Evolutionary conservation across 352 stramenopile genomes (phyloP).

Genomic region (Thraustochytrium striatum): DNA sequence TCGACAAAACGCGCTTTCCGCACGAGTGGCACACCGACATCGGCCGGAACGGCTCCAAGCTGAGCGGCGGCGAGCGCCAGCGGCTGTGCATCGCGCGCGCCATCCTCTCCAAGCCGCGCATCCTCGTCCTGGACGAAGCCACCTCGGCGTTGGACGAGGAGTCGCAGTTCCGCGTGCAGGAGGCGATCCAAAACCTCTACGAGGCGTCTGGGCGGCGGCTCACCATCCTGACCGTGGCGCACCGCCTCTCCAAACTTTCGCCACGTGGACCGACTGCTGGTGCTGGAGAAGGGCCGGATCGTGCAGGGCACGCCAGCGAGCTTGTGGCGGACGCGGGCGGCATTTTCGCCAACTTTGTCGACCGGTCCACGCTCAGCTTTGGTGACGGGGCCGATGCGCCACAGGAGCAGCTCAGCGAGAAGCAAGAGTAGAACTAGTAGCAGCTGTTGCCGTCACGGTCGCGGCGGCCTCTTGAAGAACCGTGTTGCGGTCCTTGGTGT

Average conservation of each 20-base stretch:
- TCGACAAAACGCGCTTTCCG: constrained; percentile 45
- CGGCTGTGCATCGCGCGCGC: constrained; percentile 70
- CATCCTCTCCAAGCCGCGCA: constrained; percentile 64
- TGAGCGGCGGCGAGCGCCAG: constrained; percentile 71
- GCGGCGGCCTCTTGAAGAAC: no score
- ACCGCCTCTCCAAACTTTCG: constrained; percentile 86
- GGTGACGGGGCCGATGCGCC: not conserved
- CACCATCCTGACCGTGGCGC: constrained; percentile 86
- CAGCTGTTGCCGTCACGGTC: no score
- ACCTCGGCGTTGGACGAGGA: constrained; percentile 63
- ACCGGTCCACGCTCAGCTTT: constrained; percentile 35
- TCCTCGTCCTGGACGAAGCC: constrained; percentile 76
- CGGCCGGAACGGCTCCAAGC: constrained; percentile 63
- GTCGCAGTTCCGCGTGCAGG: constrained; percentile 48
- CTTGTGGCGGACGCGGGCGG: constrained; percentile 61
- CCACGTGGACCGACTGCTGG: constrained; percentile 86
- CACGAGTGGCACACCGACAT: constrained; percentile 61
- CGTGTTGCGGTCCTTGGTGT: no score
- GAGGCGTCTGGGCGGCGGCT: constrained; percentile 56
- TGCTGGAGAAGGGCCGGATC: constrained; percentile 81
- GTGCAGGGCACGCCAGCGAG: constrained; percentile 81
- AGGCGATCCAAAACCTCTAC: constrained; percentile 62
- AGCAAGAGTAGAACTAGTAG: no score
- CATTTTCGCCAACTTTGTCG: constrained; percentile 37
- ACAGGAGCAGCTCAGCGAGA: no score